Evolutionary conservation across 495 filamentous ascomycete species (phyloP).

Genomic region (Podospora fimiseda): DNA sequence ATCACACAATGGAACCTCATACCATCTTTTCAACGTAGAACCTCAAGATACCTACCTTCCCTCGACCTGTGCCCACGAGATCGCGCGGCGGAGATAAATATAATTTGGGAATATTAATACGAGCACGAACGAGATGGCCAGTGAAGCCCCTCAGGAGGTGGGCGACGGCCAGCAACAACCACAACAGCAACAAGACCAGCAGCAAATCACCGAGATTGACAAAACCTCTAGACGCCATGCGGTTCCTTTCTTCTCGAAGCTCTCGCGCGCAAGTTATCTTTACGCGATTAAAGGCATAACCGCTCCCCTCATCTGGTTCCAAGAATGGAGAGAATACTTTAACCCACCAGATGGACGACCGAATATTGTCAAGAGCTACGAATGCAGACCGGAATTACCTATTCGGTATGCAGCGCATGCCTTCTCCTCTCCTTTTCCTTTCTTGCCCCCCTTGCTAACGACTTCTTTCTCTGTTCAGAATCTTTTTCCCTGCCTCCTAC

Average conservation of each 20-base stretch:
- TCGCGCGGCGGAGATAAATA: not conserved
- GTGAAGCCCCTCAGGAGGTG: not conserved
- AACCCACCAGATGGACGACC: constrained; percentile 18
- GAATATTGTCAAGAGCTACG: constrained; percentile 29
- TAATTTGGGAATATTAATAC: no score
- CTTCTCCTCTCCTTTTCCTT: not conserved
- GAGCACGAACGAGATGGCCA: no score
- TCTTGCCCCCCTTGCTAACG: not conserved
- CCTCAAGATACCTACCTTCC: no score
- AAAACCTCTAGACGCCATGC: no score
- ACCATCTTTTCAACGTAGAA: no score
- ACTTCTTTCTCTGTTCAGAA: constrained; percentile 13
- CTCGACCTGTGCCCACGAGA: not conserved
- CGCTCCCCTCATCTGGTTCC: constrained; percentile 14
- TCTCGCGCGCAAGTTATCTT: constrained; percentile 17
- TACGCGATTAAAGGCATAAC: constrained; percentile 14
- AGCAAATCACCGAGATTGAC: not conserved
- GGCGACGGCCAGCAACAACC: not conserved
- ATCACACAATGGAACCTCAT: no score
- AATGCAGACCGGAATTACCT: constrained; percentile 24
- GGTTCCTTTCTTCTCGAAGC: constrained; percentile 19
- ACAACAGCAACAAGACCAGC: not conserved
- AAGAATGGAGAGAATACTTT: constrained; percentile 20
- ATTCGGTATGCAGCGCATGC: constrained; percentile 25
- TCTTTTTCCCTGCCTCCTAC: constrained; percentile 34